Base-by-base conservation (phyloP, 2,329 filamentous ascomycete genomes). In the Cercospora beticola region DNA sequence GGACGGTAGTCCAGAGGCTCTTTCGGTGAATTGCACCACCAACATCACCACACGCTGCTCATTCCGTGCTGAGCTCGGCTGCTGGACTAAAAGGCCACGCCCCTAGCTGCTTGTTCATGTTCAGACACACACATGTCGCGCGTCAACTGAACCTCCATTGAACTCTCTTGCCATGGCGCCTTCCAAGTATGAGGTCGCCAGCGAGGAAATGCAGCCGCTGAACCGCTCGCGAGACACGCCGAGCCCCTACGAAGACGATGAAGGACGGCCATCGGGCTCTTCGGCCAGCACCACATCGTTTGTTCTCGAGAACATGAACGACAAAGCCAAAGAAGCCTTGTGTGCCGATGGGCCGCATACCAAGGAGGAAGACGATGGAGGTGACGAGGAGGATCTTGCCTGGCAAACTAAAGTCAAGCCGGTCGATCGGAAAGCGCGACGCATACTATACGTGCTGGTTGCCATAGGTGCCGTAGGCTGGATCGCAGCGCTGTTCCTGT, bases 271-370 rank as follows among this genome's bases (percentile, higher is more conserved):
- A 61, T 92, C 92, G 3, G 79, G 87, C 57, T 92, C 90, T n/a
- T 90, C 90, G 49, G 89, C 89, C n/a, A 95, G 92, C 36, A 94
- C 92, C 10, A 93, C 90, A 4, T 94, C 92, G 74, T 84, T 95
- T 14, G 88, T 95, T 64, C 92, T 95, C 77, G 92, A 95, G 73
- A 88, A 90, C 71, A 86, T 94, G 72, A 86, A 87, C 74, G 89
- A 92, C 77, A 79, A 76, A 71, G 84, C 76, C 80, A 86, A 69
- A 82, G 86, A 71, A 81, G 85, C 69, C 75, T 78, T 70, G 12
- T 78, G 85, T 73, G 65, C 72, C 67, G 70, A 74, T 58, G 70
- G 79, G 72, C 49, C 74, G 75, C 69, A 70, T 77, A 74, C 72
- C 78, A 79, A 75, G 83, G 81, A 77, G 84, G 70, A 86, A 87